Base-by-base conservation (phyloP, 2,329 filamentous ascomycete genomes). In the Fusarium virguliforme region DNA sequence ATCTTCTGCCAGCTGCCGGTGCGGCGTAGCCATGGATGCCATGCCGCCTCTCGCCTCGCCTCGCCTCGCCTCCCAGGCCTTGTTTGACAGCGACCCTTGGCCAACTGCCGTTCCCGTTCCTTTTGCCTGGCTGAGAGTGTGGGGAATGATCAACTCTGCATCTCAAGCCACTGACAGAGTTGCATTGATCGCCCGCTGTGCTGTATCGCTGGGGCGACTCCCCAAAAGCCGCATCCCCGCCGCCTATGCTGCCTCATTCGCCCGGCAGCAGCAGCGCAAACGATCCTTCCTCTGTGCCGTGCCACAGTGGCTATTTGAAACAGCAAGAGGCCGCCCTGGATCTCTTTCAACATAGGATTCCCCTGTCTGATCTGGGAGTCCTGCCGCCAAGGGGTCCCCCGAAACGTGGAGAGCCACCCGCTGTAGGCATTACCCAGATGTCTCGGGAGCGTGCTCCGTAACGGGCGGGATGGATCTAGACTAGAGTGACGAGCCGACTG, bases 401-500 rank as follows among this genome's bases (percentile, higher is more conserved):
- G n/a, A 35, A 60, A 53, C 32, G 32, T 40, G 57, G 43, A 60
- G 43, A 53, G 43, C 32, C 41, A 37, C 43, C 43, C 12, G 57
- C 43, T 26, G 40, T 28, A 43, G 5, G 30, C 35, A 35, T 50
- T 59, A 30, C 30, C 35, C 22, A 53, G 22, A 53, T 60, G 57
- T 51, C 57, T 60, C 57, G 43, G 34, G 46, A 60, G 12, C 22
- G n/a, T 59, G n/a, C 32, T 38, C 41, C 40, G 34, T n/a, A 34
- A 40, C 34, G 35, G 46, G 43, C 56, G 37, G 48, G 63, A 71
- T 24, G 22, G 55, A 70, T 71, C 64, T 71, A 46, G 57, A 41
- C 67, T 65, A 35, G 38, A 43, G 55, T 46, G 37, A 43, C 35
- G 40, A 41, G 58, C 32, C 35, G 30, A 58, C 34, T 22, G 37